Conservation (phyloP, 1,284 basidiomycete species). For the Cystobasidium pallidum region DNA sequence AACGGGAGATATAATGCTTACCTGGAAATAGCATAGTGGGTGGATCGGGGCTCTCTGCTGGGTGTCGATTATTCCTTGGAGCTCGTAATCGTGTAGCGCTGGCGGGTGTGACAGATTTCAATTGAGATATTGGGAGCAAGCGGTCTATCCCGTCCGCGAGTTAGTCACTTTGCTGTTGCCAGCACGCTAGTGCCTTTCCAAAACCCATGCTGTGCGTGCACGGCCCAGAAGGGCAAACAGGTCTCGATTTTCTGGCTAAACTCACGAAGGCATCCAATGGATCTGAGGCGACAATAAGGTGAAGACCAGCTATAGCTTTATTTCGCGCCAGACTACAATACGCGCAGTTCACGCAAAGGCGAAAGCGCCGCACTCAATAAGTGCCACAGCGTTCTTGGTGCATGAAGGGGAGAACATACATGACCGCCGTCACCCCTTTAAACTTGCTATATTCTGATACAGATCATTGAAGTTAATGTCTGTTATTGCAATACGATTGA, state of each 20-base stretch:
- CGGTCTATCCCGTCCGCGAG: conserved; percentile 12
- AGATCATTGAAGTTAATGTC: conserved; percentile 12
- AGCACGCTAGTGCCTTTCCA: conserved; percentile 15
- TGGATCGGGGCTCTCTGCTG: conserved; percentile 14
- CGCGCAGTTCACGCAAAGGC: conserved; percentile 11
- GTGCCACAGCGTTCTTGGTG: conserved; percentile 12
- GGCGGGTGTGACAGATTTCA: conserved; percentile 10
- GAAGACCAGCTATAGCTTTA: conserved; percentile 16
- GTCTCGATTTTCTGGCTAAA: conserved; percentile 13
- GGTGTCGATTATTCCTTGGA: conserved; percentile 3
- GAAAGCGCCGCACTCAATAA: conserved; percentile 15
- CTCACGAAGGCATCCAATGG: conserved; percentile 10
- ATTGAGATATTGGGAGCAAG: conserved; percentile 11
- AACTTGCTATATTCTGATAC: conserved; percentile 17
- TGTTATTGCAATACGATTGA: conserved; percentile 15
- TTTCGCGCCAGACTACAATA: conserved; percentile 14
- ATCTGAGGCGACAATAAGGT: conserved; percentile 13
- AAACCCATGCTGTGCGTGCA: conserved; percentile 15
- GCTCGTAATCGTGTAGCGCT: conserved; percentile 12
- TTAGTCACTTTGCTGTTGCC: conserved; percentile 9
- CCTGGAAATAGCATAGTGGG: conserved; percentile 8
- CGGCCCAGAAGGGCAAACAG: conserved; percentile 11
- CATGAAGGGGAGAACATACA: conserved; percentile 13
- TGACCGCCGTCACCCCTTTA: conserved; percentile 8
- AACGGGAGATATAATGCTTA: conserved; percentile 12